Evolutionary conservation across 805 yeast species (phyloP), one percentile per base, ranked within the genome.

Genomic region (Torulaspora franciscae): DNA sequence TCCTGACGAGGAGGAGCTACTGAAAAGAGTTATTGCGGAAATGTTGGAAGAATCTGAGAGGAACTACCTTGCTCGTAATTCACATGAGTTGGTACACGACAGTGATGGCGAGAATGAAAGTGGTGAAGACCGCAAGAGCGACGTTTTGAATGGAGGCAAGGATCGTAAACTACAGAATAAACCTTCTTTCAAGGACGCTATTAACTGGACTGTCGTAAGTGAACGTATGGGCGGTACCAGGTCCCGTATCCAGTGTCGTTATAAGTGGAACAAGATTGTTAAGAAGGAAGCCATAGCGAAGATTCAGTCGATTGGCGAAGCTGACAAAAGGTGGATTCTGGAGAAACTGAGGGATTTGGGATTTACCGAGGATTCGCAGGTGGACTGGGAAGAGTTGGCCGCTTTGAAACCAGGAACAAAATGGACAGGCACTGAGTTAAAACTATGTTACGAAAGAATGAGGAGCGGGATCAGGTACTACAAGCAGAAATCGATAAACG

Each of bases 191-290:
- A 47, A 65, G 33, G 73, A 76, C 2, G 66, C 73, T 2, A 80
- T 90, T 44, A 91, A 91, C 62, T 91, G 98, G 97, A 90, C 97
- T 0, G 70, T 80, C 4, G 95, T 91, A 3, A 81, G 91, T 58
- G 98, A 91, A 61, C 71, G 77, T 40, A 88, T 91, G 95, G 82
- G 86, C 27, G 96, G 96, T 2, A 72, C 79, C 1, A 75, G 98
- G 50, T 85, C 95, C 1, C 74, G 98, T 55, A 90, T 91, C 52
- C 98, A 91, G 66, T 90, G 97, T 63, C 77, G 98, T 47, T 91
- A 91, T 66, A 91, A 91, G 62, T 91, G 97, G 96, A 84, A 84
- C 59, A 91, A 90, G 66, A 58, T 89, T 5, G 66, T 81, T 42
- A 81, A 79, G 56, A 71, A 84, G 47, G 83, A 81, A 49, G 75